Evolutionary conservation across 148 eudicot genomes (phyloP).

Genomic region (Rhododendron mucronatum): DNA sequence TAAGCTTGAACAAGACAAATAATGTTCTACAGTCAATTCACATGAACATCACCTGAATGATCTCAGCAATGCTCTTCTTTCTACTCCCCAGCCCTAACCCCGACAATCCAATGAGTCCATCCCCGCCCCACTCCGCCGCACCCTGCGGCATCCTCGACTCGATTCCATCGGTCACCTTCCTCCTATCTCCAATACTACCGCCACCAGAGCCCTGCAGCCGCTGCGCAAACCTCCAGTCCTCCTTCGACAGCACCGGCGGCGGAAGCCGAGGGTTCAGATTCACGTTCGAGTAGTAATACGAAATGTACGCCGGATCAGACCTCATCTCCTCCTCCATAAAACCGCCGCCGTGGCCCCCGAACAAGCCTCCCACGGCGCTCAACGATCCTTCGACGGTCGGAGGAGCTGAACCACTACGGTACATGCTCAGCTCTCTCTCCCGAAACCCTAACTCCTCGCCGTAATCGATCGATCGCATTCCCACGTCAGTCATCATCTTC

Average conservation of each 20-base stretch:
- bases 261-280: conserved; percentile 62
- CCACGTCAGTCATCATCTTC: conserved; percentile 48
- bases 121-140: conserved; percentile 57
- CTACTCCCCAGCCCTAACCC: conserved; percentile 67
- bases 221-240: conserved; percentile 61
- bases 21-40: not conserved
- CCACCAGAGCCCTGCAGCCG: conserved; percentile 29
- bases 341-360: conserved; percentile 14
- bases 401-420: conserved; percentile 77
- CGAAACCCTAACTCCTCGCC: conserved; percentile 47
- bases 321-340: conserved; percentile 45
- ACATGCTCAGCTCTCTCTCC: conserved; percentile 41
- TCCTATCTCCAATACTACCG: conserved; percentile 60
- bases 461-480: conserved; percentile 55
- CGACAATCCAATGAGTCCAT: conserved; percentile 68
- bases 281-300: conserved; percentile 54
- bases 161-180: conserved; percentile 28
- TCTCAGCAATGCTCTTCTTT: conserved; percentile 74
- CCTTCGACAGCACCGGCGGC: conserved; percentile 59
- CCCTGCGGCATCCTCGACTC: conserved; percentile 13
- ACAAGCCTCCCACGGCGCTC: conserved; percentile 41
- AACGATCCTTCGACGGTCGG: conserved; percentile 71
- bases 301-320: conserved; percentile 60
- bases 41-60: conserved; percentile 53
- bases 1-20: not conserved